Percentiles rank a stretch among this genome's conserved stretches.
Evolutionary conservation across 2,329 filamentous ascomycete species (phyloP).

Genomic region (Alternaria metachromatica): DNA sequence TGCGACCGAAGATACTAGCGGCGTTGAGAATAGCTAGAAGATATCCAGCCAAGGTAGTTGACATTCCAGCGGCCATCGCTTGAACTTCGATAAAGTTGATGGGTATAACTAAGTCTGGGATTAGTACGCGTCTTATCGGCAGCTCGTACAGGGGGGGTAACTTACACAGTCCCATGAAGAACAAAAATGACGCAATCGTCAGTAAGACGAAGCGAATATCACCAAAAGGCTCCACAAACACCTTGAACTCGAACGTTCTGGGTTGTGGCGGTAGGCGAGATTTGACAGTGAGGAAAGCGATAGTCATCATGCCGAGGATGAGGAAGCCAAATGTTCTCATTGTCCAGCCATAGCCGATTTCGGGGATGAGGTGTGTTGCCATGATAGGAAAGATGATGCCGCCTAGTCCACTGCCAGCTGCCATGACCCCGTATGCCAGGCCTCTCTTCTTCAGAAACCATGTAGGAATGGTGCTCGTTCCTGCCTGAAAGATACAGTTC

Average conservation of each 20-base stretch:
- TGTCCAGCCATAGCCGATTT: constrained; percentile 65
- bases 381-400: constrained; percentile 69
- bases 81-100: constrained; percentile 56
- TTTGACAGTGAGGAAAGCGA: constrained; percentile 61
- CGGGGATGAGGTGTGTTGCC: constrained; percentile 60
- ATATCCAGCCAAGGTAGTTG: constrained; percentile 56
- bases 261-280: constrained; percentile 56
- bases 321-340: constrained; percentile 65
- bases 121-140: neutral
- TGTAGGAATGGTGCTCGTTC: constrained; percentile 51
- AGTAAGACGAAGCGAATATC: constrained; percentile 55
- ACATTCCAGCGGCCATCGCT: constrained; percentile 58
- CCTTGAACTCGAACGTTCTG: constrained; percentile 38
- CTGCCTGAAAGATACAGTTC: constrained; percentile 63
- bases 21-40: constrained; percentile 61
- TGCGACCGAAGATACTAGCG: constrained; percentile 60
- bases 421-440: constrained; percentile 57
- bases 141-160: neutral
- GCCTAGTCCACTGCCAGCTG: constrained; percentile 58
- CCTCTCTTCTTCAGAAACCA: constrained; percentile 61
- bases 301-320: constrained; percentile 63
- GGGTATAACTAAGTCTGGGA: constrained; percentile 52
- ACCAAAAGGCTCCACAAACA: constrained; percentile 42
- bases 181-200: constrained; percentile 59
- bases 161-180: constrained; percentile 65